Percentiles rank a stretch among this genome's conserved stretches.
Evolutionary conservation across 2,329 filamentous ascomycete genomes (phyloP).

Genomic region (Mycosphaerella sp.): DNA sequence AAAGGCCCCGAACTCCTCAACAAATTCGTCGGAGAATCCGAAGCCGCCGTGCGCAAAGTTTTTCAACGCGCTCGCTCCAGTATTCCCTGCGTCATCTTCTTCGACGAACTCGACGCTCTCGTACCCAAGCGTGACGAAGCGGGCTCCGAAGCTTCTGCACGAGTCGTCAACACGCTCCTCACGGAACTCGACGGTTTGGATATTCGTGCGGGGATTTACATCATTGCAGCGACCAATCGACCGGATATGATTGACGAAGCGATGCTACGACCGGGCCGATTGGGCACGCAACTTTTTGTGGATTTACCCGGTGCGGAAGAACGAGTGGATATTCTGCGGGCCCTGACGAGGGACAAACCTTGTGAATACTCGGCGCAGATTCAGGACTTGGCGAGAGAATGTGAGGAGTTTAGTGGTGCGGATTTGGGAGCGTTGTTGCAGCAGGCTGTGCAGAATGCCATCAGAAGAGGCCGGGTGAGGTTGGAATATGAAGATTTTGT

Average conservation of each 20-base stretch:
- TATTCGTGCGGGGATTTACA: constrained; percentile 72
- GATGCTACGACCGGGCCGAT: constrained; percentile 82
- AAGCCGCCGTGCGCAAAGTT: constrained; percentile 84
- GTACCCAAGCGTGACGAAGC: constrained; percentile 73
- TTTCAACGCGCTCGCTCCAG: constrained; percentile 82
- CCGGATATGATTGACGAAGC: constrained; percentile 96
- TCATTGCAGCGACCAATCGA: constrained; percentile 90
- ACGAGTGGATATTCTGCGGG: constrained; percentile 76
- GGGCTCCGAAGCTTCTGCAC: constrained; percentile 72
- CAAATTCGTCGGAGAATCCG: constrained; percentile 95
- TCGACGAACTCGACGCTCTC: constrained; percentile 92
- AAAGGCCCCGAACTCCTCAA: constrained; percentile 95
- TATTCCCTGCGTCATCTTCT: constrained; percentile 91
- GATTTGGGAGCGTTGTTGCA: constrained; percentile 55
- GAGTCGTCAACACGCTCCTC: constrained; percentile 90
- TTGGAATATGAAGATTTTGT: constrained; percentile 46
- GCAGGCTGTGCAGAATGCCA: constrained; percentile 53
- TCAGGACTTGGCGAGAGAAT: constrained; percentile 63
- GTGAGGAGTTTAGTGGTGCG: constrained; percentile 69
- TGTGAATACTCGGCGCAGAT: constrained; percentile 42
- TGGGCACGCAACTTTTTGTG: constrained; percentile 84
- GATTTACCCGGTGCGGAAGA: constrained; percentile 74
- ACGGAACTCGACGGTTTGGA: constrained; percentile 87
- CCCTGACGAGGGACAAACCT: constrained; percentile 52
- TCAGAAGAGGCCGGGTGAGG: constrained; percentile 41